Evolutionary conservation across 2,329 filamentous ascomycete genomes (phyloP), one percentile per base, ranked within the genome.

Genomic region (Bipolaris cookei): DNA sequence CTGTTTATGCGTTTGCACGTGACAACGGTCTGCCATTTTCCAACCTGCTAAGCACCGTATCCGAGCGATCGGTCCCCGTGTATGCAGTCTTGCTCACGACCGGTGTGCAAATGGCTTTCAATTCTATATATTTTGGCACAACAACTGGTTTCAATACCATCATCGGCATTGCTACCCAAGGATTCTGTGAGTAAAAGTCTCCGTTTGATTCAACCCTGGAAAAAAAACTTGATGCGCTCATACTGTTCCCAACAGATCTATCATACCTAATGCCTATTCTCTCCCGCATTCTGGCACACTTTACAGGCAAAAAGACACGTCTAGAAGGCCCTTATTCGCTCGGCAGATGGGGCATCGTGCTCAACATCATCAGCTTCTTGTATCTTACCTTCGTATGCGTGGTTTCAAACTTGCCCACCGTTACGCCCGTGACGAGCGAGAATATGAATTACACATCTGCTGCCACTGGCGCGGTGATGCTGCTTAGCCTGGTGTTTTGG

Each of bases 391-490:
- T 86, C 53, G 80, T 81, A 2, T 80, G 79, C 23, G 81, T 86
- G 50, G 83, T 83, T 0, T 85, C 86, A 66, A 86, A 85, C 54
- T 83, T 86, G 54, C 84, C 84, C 0, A 79, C 77, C 0, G 66
- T 78, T 0, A 78, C 70, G 6, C 84, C 84, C 0, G 82, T 86
- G n/a, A 77, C 74, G 1, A 76, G 76, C 32, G 78, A 83, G 23
- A 84, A 83, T 34, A 86, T 86, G 84, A 86, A 85, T 56, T 86
- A 85, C 61, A 85, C 82, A 0, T 81, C 78, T 20, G 84, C 84
- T 0, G 84, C 84, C 0, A 80, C 85, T 28, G 84, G 83, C 0
- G 75, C 83, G 1, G 81, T 86, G 37, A 83, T 81, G 68, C 57
- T 84, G 4, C 75, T 86, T 16, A 81, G 79, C 14, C 39, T 77